phyloP scores from a whole-genome alignment of 345 rosid species.

The Odontarrhena argentea region DNA sequence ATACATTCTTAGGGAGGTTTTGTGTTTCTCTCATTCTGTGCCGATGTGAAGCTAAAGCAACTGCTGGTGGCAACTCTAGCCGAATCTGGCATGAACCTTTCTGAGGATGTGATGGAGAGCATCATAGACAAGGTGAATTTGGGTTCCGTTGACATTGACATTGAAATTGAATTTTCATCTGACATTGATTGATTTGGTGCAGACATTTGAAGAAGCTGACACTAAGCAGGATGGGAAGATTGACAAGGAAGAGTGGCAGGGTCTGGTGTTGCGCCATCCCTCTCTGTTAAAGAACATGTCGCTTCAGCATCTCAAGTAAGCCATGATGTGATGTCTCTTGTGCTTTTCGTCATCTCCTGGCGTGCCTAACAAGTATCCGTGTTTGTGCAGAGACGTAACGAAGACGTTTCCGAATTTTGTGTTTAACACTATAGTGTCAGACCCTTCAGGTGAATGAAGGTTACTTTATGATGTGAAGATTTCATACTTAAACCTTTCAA shows the following conservation, averaged over 20 bases:
- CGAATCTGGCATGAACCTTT: conserved; percentile 79
- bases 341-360: neutral
- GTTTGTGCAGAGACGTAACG: conserved; percentile 66
- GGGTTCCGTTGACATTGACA: neutral
- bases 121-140: conserved; percentile 73
- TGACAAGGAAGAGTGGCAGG: conserved; percentile 78
- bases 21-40: conserved; percentile 2
- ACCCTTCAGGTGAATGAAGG: neutral
- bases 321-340: neutral
- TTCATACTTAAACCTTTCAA: no score
- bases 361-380: conserved; percentile 4
- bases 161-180: neutral
- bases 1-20: neutral
- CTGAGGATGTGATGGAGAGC: conserved; percentile 71
- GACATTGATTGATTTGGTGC: conserved; percentile 28
- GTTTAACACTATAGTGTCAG: conserved; percentile 59
- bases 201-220: conserved; percentile 83
- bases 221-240: conserved; percentile 71
- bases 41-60: conserved; percentile 46
- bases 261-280: conserved; percentile 72
- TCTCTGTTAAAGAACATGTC: conserved; percentile 70
- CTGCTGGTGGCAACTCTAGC: conserved; percentile 81
- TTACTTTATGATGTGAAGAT: no score
- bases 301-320: conserved; percentile 79
- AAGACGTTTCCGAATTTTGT: conserved; percentile 85